Percentiles rank a stretch among this genome's conserved stretches.
phyloP scores from a whole-genome alignment of 2,329 filamentous ascomycete genomes.

The Diaporthe australafricana region DNA sequence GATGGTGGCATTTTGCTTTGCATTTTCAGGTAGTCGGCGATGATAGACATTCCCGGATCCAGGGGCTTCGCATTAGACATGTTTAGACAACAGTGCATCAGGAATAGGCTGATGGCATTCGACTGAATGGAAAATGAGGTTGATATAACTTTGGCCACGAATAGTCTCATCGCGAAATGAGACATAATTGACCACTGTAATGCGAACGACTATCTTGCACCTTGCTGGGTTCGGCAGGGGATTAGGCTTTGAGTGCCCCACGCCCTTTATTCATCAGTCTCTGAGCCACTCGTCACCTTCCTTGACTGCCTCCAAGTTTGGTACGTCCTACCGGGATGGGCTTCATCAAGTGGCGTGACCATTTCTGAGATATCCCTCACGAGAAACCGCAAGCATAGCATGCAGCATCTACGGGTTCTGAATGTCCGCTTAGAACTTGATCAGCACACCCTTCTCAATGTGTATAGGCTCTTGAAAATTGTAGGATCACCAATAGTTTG shows the following conservation, averaged over 20 bases:
- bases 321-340: too few species aligned
- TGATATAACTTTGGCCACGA: slow-evolving; percentile 23
- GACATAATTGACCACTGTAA: background rate
- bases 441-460: background rate
- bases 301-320: too few species aligned
- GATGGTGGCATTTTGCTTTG: slow-evolving; percentile 49
- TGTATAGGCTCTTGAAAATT: background rate
- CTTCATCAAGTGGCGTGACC: too few species aligned
- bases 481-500: background rate
- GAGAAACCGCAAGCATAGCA: background rate
- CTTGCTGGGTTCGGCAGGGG: background rate
- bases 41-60: slow-evolving; percentile 46
- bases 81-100: slow-evolving; percentile 41
- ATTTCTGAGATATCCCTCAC: background rate
- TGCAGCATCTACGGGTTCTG: background rate
- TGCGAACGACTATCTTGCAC: background rate
- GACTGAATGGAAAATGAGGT: slow-evolving; percentile 34
- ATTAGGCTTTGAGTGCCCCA: too few species aligned
- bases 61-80: slow-evolving; percentile 47
- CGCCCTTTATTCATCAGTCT: too few species aligned
- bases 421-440: background rate
- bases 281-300: too few species aligned
- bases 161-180: background rate
- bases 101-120: slow-evolving; percentile 25
- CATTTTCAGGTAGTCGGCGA: slow-evolving; percentile 48